phyloP scores from a whole-genome alignment of 164 flowering plant species.

The Dillenia suffruticosa region DNA sequence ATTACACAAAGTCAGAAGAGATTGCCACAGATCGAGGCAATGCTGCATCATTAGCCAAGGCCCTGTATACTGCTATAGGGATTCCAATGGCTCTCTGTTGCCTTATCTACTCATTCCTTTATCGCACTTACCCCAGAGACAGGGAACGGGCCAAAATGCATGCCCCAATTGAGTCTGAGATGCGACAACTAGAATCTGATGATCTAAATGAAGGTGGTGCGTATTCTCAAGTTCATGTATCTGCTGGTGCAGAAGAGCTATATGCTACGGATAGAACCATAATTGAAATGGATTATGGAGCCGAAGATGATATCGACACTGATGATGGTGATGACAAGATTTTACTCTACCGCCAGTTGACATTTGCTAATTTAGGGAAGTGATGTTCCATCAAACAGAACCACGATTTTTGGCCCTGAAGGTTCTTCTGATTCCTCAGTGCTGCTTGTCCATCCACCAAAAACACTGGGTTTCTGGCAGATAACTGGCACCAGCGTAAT shows the following conservation, averaged over 20 bases:
- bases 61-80: slow-evolving; percentile 74
- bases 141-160: slow-evolving; percentile 70
- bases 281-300: slow-evolving; percentile 44
- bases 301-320: slow-evolving; percentile 26
- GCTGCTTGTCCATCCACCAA: not conserved
- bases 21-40: slow-evolving; percentile 67
- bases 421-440: not conserved
- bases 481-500: too few species aligned
- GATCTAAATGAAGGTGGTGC: slow-evolving; percentile 17
- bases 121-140: slow-evolving; percentile 85
- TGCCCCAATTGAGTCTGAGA: slow-evolving; percentile 66
- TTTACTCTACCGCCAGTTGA: slow-evolving; percentile 38
- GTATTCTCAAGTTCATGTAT: slow-evolving; percentile 14
- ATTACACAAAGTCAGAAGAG: slow-evolving; percentile 42
- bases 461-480: not conserved
- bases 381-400: slow-evolving; percentile 1
- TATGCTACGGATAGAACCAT: slow-evolving; percentile 24
- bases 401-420: not conserved
- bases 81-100: slow-evolving; percentile 80
- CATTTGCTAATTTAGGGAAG: slow-evolving; percentile 33
- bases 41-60: slow-evolving; percentile 80
- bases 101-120: slow-evolving; percentile 73
- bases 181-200: slow-evolving; percentile 46
- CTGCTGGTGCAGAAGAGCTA: slow-evolving; percentile 21
- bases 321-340: slow-evolving; percentile 46